These are phyloP conservation scores for Trametes meyenii DNA, from an alignment of 768 basidiomycete genomes.

Conservation along the genomic window DNA sequence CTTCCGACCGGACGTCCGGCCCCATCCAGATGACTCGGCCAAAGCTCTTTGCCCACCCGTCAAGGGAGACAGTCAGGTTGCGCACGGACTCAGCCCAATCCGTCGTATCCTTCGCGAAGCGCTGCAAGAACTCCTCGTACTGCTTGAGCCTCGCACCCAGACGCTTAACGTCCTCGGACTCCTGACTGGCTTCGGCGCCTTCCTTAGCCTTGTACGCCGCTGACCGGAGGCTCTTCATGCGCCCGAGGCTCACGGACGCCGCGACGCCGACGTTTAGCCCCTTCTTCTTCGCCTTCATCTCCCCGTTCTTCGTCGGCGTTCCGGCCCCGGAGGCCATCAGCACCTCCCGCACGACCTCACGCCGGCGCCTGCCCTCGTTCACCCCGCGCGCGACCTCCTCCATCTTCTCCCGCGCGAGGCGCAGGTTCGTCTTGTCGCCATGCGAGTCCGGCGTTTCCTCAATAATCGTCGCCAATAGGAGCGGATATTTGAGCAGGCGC, in stretches of 20 bases:
- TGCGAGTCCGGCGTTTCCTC: constrained; percentile 74
- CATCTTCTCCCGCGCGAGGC: constrained; percentile 56
- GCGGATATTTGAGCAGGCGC: constrained; percentile 90
- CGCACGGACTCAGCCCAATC: constrained; percentile 63
- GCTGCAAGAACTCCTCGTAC: constrained; percentile 59
- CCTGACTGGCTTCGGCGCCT: constrained; percentile 40
- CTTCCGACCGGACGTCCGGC: constrained; percentile 45
- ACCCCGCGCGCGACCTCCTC: constrained; percentile 76
- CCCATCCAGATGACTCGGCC: constrained; percentile 55
- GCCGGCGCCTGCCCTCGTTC: constrained; percentile 75
- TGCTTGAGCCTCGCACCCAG: constrained; percentile 60
- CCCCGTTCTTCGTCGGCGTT: constrained; percentile 34
- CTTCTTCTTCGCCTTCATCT: constrained; percentile 41
- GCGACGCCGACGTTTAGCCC: constrained; percentile 50
- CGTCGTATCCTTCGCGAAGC: constrained; percentile 61
- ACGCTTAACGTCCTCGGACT: constrained; percentile 53
- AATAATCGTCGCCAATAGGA: constrained; percentile 77
- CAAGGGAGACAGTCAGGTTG: constrained; percentile 50
- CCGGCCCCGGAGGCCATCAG: constrained; percentile 45
- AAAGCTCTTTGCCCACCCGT: constrained; percentile 67
- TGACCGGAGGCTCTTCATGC: constrained; percentile 57
- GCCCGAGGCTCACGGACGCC: constrained; percentile 58
- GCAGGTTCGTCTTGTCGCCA: constrained; percentile 62
- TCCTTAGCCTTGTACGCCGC: constrained; percentile 39
- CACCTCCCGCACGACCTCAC: constrained; percentile 80